These are phyloP conservation scores for Verticillium dahliae DNA, from an alignment of 2,329 filamentous ascomycete species.

Conservation along the genomic window DNA sequence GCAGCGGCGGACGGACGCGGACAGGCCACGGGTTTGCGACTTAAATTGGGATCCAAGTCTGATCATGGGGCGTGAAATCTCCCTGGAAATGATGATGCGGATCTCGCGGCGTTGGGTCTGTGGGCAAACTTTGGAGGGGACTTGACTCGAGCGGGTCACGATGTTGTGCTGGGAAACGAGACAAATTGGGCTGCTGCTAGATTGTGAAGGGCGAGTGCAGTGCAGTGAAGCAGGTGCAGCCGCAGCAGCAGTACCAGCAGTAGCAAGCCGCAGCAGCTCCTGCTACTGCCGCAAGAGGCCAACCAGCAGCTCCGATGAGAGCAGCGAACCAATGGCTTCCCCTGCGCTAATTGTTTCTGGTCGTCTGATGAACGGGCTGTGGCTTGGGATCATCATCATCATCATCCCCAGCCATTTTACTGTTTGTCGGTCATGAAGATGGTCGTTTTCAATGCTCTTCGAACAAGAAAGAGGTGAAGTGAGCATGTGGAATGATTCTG, in stretches of 20 bases:
- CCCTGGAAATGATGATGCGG: not conserved
- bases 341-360: not conserved
- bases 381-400: not conserved
- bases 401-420: not conserved
- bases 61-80: not conserved
- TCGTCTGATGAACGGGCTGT: not conserved
- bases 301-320: not conserved
- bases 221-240: not conserved
- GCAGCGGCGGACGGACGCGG: not conserved
- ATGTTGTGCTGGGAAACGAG: not conserved
- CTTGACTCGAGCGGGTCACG: not conserved
- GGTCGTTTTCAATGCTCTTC: not conserved
- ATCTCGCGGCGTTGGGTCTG: not conserved
- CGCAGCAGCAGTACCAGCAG: not conserved
- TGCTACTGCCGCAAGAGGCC: too few relatives aligned
- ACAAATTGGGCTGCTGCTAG: not conserved
- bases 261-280: not conserved
- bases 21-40: not conserved
- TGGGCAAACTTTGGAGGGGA: not conserved
- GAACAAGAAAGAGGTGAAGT: not conserved
- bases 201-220: not conserved
- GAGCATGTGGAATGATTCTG: not conserved
- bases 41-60: not conserved
- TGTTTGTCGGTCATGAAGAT: not conserved
- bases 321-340: not conserved